Evolutionary conservation across 2,329 filamentous ascomycete species (phyloP), one percentile per base, ranked within the genome.

Genomic region (Dothidotthia symphoricarpi): DNA sequence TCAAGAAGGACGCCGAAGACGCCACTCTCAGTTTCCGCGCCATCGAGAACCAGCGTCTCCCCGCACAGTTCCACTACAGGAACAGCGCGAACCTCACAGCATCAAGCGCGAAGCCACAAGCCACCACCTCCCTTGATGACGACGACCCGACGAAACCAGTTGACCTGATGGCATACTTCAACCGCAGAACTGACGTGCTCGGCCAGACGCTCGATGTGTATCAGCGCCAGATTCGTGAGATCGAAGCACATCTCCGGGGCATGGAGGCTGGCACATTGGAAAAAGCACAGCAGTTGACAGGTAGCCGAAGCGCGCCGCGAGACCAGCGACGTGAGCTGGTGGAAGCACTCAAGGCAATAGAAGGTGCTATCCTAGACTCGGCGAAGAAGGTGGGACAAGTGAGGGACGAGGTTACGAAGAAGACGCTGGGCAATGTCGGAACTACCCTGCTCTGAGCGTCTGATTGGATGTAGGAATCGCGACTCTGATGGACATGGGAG

Each of bases 31-130:
- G 80, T 44, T 86, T 88, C 72, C 80, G 83, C 40, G 83, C 83
- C 15, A 80, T 87, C 22, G 83, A 88, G 55, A 87, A 87, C 57
- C 73, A 89, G 36, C 82, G 83, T 52, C 73, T 90, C 12, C 86
- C 87, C 1, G 55, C 73, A 32, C 76, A 81, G 49, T 83, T 80
- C 59, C 80, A 82, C 52, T 76, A 78, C 40, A 63, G 59, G 28
- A 60, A 66, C 41, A 74, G 75, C 30, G 63, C 58, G 17, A 61
- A 63, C 41, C 53, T 64, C 9, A 58, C 50, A 16, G 43, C 62
- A 6, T 61, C 62, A 1, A 57, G 54, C 30, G 32, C 58, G 22
- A 61, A 61, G 31, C 37, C 58, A 13, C 46, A 56, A 15, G 44
- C 51, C 8, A 39, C 52, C 12, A 53, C 49, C 10, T 51, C 62